These are phyloP conservation scores for Kwoniella sp. DNA, from an alignment of 768 basidiomycete species.

Conservation along the genomic window DNA sequence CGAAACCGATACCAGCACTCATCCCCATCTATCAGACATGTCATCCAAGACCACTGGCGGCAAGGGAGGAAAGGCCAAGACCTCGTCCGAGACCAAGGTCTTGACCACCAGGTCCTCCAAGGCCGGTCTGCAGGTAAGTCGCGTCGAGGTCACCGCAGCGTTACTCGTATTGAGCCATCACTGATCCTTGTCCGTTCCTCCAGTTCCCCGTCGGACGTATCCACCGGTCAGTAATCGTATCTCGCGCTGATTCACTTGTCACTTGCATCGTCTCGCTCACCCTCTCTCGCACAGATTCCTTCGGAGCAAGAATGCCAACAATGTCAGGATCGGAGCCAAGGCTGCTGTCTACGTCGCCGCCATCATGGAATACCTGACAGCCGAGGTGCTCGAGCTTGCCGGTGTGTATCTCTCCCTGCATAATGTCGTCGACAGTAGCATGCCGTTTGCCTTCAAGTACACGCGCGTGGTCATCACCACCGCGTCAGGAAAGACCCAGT, in stretches of 20 bases:
- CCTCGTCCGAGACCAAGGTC: slow-evolving; percentile 49
- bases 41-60: slow-evolving; percentile 46
- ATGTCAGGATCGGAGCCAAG: slow-evolving; percentile 94
- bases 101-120: slow-evolving; percentile 62
- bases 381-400: slow-evolving; percentile 91
- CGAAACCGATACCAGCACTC: background rate
- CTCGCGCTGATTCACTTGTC: background rate
- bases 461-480: too few relatives aligned
- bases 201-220: slow-evolving; percentile 98
- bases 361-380: slow-evolving; percentile 91
- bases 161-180: background rate
- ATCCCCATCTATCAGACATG: slow-evolving; percentile 19
- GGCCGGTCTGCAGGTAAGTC: slow-evolving; percentile 76
- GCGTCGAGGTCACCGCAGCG: background rate
- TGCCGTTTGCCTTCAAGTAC: background rate
- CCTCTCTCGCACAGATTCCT: slow-evolving; percentile 51
- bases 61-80: slow-evolving; percentile 51
- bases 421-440: background rate
- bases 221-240: slow-evolving; percentile 63
- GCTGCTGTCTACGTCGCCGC: slow-evolving; percentile 96
- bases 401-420: slow-evolving; percentile 56
- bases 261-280: background rate
- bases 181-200: background rate
- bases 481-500: too few relatives aligned
- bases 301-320: slow-evolving; percentile 86